Evolutionary conservation across 441 rosid genomes (phyloP).

Genomic region (Gossypium davidsonii): DNA sequence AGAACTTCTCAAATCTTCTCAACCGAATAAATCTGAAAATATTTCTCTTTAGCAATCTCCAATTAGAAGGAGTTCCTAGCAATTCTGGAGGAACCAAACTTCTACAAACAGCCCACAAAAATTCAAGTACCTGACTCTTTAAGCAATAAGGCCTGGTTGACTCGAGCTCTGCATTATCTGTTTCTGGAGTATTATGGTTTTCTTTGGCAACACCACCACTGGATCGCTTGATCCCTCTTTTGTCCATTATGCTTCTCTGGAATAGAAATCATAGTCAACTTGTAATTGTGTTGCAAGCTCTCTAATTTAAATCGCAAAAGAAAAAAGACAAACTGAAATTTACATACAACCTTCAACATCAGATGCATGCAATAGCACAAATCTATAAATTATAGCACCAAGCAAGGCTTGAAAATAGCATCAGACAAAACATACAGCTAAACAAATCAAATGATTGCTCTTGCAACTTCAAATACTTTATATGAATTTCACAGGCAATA

Average conservation of each 20-base stretch:
- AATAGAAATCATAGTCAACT: constrained; percentile 1
- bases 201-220: constrained; percentile 18
- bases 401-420: background rate
- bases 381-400: background rate
- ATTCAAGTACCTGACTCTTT: constrained; percentile 65
- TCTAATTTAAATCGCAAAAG: background rate
- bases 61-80: constrained; percentile 60
- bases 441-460: background rate
- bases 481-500: constrained; percentile 3
- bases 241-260: constrained; percentile 28
- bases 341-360: background rate
- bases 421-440: background rate
- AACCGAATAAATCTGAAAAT: constrained; percentile 58
- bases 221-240: constrained; percentile 18
- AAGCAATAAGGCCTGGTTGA: constrained; percentile 46
- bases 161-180: constrained; percentile 24
- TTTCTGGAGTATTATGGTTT: constrained; percentile 14
- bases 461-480: background rate
- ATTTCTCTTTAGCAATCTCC: constrained; percentile 63
- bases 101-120: constrained; percentile 80
- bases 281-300: background rate
- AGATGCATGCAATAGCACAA: background rate
- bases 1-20: constrained; percentile 67
- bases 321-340: background rate
- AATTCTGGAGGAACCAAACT: constrained; percentile 62